Percentiles rank a stretch among this genome's conserved stretches.
phyloP scores from a whole-genome alignment of 2,329 filamentous ascomycete species.

The Aureobasidium sp. region DNA sequence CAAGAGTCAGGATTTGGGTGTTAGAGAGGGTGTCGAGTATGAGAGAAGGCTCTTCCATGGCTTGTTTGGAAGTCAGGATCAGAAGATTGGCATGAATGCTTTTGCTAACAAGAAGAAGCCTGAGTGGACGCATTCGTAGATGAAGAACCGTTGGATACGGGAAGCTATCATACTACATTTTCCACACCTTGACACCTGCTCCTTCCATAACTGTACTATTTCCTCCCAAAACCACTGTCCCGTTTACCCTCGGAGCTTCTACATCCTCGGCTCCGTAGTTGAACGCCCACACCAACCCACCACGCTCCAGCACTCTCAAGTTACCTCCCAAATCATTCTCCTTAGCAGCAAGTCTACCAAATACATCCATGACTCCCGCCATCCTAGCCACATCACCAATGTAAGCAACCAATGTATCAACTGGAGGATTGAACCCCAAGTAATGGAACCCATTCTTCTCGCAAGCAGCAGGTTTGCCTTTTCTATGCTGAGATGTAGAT shows the following conservation, averaged over 20 bases:
- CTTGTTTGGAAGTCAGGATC: slow-evolving; percentile 88
- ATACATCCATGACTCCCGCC: slow-evolving; percentile 18
- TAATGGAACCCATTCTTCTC: slow-evolving; percentile 18
- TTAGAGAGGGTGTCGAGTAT: slow-evolving; percentile 89
- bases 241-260: slow-evolving; percentile 16
- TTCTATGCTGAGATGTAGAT: slow-evolving; percentile 20
- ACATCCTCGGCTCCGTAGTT: slow-evolving; percentile 21
- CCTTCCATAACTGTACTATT: slow-evolving; percentile 16
- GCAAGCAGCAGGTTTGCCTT: slow-evolving; percentile 21
- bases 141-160: no score
- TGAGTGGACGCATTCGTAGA: slow-evolving; percentile 75
- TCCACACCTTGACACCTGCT: slow-evolving; percentile 21
- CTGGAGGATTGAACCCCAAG: slow-evolving; percentile 21
- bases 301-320: slow-evolving; percentile 19
- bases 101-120: slow-evolving; percentile 94
- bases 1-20: slow-evolving; percentile 86
- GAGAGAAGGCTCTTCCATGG: slow-evolving; percentile 90
- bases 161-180: neutral
- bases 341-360: slow-evolving; percentile 16
- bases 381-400: slow-evolving; percentile 19
- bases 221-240: slow-evolving; percentile 17
- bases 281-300: slow-evolving; percentile 21
- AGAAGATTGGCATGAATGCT: slow-evolving; percentile 94
- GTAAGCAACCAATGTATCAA: slow-evolving; percentile 20
- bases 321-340: slow-evolving; percentile 20